These are phyloP conservation scores for Fusarium vanettenii DNA, from an alignment of 2,329 filamentous ascomycete species.

Conservation along the genomic window DNA sequence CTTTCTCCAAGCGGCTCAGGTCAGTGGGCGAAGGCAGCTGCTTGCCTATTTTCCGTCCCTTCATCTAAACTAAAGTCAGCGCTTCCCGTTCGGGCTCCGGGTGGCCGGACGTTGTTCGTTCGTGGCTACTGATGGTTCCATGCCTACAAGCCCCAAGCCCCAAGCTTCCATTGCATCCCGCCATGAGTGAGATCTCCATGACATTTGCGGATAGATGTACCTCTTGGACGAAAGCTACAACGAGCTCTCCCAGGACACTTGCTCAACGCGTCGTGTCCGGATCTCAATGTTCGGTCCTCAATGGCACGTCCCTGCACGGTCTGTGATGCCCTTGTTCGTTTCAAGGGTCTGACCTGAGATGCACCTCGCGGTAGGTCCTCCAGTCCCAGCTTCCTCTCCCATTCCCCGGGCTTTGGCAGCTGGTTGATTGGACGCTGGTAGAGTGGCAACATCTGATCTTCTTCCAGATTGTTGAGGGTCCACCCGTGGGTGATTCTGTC, in stretches of 20 bases:
- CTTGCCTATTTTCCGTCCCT: conserved; percentile 17
- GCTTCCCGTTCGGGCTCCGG: conserved; percentile 18
- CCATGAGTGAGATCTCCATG: conserved; percentile 9
- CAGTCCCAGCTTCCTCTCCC: conserved; percentile 27
- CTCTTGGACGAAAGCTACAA: conserved; percentile 11
- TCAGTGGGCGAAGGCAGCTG: conserved; percentile 15
- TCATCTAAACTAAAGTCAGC: conserved; percentile 20
- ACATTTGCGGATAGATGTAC: conserved; percentile 33
- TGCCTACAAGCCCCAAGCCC: conserved; percentile 5
- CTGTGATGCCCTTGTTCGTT: conserved; percentile 19
- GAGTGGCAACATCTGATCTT: conserved; percentile 30
- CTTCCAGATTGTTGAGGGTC: conserved; percentile 34
- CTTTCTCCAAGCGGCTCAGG: conserved; percentile 17
- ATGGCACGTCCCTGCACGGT: conserved; percentile 17
- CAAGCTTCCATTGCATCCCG: conserved; percentile 12
- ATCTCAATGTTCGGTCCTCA: conserved; percentile 11
- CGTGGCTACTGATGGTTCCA: conserved; percentile 12
- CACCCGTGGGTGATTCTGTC: conserved; percentile 29
- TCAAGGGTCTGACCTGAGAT: conserved; percentile 28
- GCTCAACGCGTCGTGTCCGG: neutral
- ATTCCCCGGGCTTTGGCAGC: conserved; percentile 9
- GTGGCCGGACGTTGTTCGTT: conserved; percentile 18
- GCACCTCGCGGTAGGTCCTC: conserved; percentile 17
- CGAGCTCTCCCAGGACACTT: neutral
- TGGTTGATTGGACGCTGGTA: conserved; percentile 29